These are phyloP conservation scores for Mytilinidion resinicola DNA, from an alignment of 495 filamentous ascomycete species.

Conservation along the genomic window DNA sequence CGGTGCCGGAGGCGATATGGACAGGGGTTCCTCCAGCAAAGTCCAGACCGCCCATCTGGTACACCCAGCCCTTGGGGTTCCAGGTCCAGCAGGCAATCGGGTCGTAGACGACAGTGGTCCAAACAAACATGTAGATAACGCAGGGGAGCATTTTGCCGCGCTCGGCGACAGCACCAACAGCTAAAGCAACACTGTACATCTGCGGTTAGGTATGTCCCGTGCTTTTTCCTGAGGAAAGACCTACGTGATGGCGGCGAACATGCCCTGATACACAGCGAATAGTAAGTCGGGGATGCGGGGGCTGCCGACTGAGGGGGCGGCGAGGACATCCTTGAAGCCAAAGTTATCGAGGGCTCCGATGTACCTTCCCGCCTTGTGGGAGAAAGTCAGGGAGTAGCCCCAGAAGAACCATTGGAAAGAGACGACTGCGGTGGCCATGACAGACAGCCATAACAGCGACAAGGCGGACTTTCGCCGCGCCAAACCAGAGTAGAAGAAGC, in stretches of 20 bases:
- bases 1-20: conserved; percentile 85
- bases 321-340: conserved; percentile 76
- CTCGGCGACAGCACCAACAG: conserved; percentile 87
- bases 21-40: conserved; percentile 96
- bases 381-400: conserved; percentile 94
- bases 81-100: conserved; percentile 98
- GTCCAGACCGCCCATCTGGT: conserved; percentile 78
- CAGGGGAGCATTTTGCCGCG: conserved; percentile 90
- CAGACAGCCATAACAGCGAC: conserved; percentile 90
- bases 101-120: conserved; percentile 91
- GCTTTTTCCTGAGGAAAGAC: conserved; percentile 27
- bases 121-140: conserved; percentile 94
- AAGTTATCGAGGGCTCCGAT: conserved; percentile 85
- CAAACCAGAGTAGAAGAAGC: conserved; percentile 98
- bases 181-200: conserved; percentile 65
- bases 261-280: conserved; percentile 93
- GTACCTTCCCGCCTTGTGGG: conserved; percentile 71
- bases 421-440: conserved; percentile 87
- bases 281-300: conserved; percentile 79
- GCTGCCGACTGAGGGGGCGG: conserved; percentile 72
- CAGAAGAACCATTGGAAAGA: conserved; percentile 99
- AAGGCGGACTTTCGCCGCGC: conserved; percentile 95
- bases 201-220: not conserved
- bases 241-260: conserved; percentile 93
- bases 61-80: conserved; percentile 83